These are phyloP conservation scores for Arthromyces matolae DNA, from an alignment of 768 basidiomycete species.

Conservation along the genomic window DNA sequence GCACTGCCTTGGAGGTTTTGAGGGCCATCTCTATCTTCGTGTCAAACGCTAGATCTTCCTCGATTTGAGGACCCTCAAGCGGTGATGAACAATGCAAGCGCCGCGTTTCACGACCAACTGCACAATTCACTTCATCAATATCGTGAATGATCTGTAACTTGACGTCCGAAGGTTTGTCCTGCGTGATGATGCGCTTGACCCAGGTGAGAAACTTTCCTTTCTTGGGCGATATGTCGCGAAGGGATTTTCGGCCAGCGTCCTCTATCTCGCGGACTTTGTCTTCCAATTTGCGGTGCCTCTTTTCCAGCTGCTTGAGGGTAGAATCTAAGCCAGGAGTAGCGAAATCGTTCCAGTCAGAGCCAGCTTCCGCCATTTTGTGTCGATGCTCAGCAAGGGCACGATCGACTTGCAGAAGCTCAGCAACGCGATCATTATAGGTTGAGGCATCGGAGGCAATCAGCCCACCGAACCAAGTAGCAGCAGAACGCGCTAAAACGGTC, in stretches of 20 bases:
- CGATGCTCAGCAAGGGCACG: slow-evolving; percentile 25
- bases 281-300: slow-evolving; percentile 38
- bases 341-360: slow-evolving; percentile 14
- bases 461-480: slow-evolving; percentile 34
- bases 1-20: slow-evolving; percentile 42
- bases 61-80: not conserved
- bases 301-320: slow-evolving; percentile 39
- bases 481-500: slow-evolving; percentile 10
- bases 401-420: slow-evolving; percentile 25
- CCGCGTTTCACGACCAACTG: slow-evolving; percentile 38
- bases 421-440: slow-evolving; percentile 28
- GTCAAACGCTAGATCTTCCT: slow-evolving; percentile 27
- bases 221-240: slow-evolving; percentile 29
- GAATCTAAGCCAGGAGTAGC: slow-evolving; percentile 26
- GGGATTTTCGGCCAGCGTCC: slow-evolving; percentile 17
- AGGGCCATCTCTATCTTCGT: slow-evolving; percentile 37
- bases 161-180: slow-evolving; percentile 27
- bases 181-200: slow-evolving; percentile 56
- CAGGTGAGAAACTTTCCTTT: slow-evolving; percentile 57
- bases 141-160: slow-evolving; percentile 39
- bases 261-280: slow-evolving; percentile 30
- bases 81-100: not conserved
- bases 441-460: slow-evolving; percentile 25
- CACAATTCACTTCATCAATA: slow-evolving; percentile 35
- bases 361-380: slow-evolving; percentile 13